phyloP scores from a whole-genome alignment of 1,284 basidiomycete species.

The Peniophora sp. region DNA sequence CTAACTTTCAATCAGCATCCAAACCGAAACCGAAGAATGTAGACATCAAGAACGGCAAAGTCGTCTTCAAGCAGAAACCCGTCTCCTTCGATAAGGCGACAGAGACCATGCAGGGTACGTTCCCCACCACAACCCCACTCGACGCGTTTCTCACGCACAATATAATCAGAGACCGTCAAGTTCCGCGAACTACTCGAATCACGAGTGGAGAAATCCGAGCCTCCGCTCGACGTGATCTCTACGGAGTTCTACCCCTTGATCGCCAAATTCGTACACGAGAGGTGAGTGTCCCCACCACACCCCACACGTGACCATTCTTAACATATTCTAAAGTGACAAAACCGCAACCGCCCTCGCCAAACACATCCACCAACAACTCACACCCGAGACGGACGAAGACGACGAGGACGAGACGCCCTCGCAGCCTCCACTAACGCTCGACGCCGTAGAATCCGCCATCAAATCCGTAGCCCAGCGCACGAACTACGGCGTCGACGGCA shows the following conservation, averaged over 20 bases:
- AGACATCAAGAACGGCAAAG: slow-evolving; percentile 70
- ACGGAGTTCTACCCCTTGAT: slow-evolving; percentile 65
- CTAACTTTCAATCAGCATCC: slow-evolving; percentile 20
- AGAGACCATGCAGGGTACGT: slow-evolving; percentile 74
- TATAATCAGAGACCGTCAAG: slow-evolving; percentile 53
- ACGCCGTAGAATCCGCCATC: slow-evolving; percentile 53
- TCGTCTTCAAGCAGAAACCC: slow-evolving; percentile 72
- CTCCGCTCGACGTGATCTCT: slow-evolving; percentile 49
- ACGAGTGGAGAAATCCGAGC: slow-evolving; percentile 33
- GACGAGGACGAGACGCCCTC: slow-evolving; percentile 26
- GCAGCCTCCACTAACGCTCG: slow-evolving; percentile 32
- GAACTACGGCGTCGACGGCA: slow-evolving; percentile 66
- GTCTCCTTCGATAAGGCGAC: slow-evolving; percentile 69
- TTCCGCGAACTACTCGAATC: slow-evolving; percentile 63
- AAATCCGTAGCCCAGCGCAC: slow-evolving; percentile 50
- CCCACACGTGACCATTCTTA: background rate
- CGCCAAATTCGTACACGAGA: slow-evolving; percentile 76
- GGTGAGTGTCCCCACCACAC: slow-evolving; percentile 32
- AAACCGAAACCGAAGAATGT: slow-evolving; percentile 33
- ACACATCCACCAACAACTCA: slow-evolving; percentile 54
- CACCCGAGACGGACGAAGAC: slow-evolving; percentile 50
- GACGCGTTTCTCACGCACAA: slow-evolving; percentile 1
- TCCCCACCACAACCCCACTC: background rate
- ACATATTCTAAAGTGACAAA: slow-evolving; percentile 52
- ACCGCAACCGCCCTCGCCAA: slow-evolving; percentile 50